Percentiles rank a stretch among this genome's conserved stretches.
Conservation (phyloP, 805 yeast genomes). For the Candida nemodendra region DNA sequence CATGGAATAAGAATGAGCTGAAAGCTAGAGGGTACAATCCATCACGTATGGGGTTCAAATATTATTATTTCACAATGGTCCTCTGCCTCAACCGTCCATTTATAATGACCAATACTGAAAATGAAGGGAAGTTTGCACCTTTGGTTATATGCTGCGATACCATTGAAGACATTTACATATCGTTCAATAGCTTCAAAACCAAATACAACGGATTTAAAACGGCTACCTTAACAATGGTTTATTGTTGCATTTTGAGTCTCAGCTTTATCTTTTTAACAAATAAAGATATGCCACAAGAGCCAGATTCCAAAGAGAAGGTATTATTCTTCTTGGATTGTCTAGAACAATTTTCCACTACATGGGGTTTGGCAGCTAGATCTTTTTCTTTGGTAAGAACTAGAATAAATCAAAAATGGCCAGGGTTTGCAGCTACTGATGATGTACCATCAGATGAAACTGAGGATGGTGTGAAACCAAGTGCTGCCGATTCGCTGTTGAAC, state of each 20-base stretch:
- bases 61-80: slow-evolving; percentile 4
- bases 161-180: slow-evolving; percentile 3
- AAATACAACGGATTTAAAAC: slow-evolving; percentile 2
- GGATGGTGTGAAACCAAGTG: slow-evolving; percentile 1
- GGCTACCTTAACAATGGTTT: slow-evolving; percentile 1
- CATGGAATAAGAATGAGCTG: slow-evolving; percentile 2
- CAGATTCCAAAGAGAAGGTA: slow-evolving; percentile 2
- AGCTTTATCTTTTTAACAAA: slow-evolving; percentile 3
- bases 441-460: background rate
- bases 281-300: slow-evolving; percentile 1
- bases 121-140: slow-evolving; percentile 1
- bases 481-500: slow-evolving; percentile 2
- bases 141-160: slow-evolving; percentile 2
- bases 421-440: background rate
- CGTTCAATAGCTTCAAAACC: slow-evolving; percentile 2
- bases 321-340: slow-evolving; percentile 2
- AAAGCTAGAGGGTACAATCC: slow-evolving; percentile 3
- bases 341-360: slow-evolving; percentile 1
- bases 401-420: slow-evolving; percentile 3
- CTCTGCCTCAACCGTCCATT: slow-evolving; percentile 3
- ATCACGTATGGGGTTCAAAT: slow-evolving; percentile 2
- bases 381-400: slow-evolving; percentile 3
- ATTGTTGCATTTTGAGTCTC: slow-evolving; percentile 3
- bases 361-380: slow-evolving; percentile 4
- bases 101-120: slow-evolving; percentile 1